Percentiles rank a stretch among this genome's conserved stretches.
Conservation (phyloP, 345 rosid species). For the Eucalyptus sideroxylon region DNA sequence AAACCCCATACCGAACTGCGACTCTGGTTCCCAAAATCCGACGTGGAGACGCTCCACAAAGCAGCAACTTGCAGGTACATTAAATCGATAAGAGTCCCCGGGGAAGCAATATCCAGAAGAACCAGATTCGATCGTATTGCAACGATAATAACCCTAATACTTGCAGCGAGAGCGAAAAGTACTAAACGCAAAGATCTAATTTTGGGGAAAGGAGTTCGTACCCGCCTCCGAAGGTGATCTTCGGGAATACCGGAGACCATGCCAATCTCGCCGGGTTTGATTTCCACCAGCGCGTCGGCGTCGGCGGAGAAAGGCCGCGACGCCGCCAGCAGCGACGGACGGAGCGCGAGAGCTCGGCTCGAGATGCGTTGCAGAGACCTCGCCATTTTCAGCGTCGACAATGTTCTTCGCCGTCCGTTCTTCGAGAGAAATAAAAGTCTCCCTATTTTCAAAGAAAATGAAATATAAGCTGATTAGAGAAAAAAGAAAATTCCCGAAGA, state of each 20-base stretch:
- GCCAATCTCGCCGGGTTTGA: slow-evolving; percentile 81
- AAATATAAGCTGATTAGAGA: background rate
- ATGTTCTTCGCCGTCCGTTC: background rate
- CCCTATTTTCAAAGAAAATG: background rate
- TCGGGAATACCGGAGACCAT: slow-evolving; percentile 88
- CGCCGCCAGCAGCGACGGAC: slow-evolving; percentile 10
- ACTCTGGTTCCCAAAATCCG: background rate
- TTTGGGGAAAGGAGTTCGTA: background rate
- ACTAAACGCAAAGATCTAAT: background rate
- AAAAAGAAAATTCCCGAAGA: background rate
- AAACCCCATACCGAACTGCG: background rate
- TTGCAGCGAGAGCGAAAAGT: background rate
- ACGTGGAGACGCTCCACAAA: background rate
- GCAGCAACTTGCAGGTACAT: background rate
- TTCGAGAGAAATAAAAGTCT: background rate
- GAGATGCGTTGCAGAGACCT: slow-evolving; percentile 35
- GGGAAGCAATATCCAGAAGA: background rate
- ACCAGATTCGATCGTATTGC: background rate
- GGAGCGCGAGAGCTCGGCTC: slow-evolving; percentile 12
- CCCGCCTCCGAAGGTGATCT: slow-evolving; percentile 70
- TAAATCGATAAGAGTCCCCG: background rate
- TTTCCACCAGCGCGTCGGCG: slow-evolving; percentile 67
- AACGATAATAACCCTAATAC: background rate
- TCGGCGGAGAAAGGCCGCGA: slow-evolving; percentile 39
- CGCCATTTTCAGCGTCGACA: slow-evolving; percentile 18